Evolutionary conservation across 2,329 filamentous ascomycete species (phyloP).

Genomic region (Paraconiothyrium sp.): DNA sequence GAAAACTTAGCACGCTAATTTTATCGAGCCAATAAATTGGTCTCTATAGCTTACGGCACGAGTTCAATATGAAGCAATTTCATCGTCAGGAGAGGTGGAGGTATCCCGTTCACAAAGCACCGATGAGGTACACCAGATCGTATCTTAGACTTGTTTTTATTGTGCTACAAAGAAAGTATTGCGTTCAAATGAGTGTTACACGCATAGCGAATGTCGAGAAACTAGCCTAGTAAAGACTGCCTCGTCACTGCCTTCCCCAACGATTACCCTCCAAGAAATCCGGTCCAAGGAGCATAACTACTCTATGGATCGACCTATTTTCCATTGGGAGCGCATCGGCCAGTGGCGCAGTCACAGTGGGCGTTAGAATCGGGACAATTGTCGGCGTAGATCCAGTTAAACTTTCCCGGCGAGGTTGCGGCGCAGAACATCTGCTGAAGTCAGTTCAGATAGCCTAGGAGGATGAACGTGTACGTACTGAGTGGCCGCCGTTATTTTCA

Average conservation of each 20-base stretch:
- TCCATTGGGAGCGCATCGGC: constrained; percentile 8
- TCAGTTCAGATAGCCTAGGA: neutral
- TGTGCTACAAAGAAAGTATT: neutral
- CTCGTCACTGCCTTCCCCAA: neutral
- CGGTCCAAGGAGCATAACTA: neutral
- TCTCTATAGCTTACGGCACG: too few species aligned
- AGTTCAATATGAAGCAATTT: too few species aligned
- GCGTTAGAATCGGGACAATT: constrained; percentile 16
- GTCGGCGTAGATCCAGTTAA: constrained; percentile 18
- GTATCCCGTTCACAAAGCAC: too few species aligned
- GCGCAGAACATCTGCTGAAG: constrained; percentile 14
- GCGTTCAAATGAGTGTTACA: neutral
- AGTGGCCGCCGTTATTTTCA: constrained; percentile 18
- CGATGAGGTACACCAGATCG: too few species aligned
- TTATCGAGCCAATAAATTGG: too few species aligned
- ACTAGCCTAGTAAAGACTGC: neutral
- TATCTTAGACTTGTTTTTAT: neutral
- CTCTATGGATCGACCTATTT: neutral
- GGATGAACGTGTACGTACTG: neutral
- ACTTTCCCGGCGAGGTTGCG: constrained; percentile 14
- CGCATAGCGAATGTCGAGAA: neutral
- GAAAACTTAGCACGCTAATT: too few species aligned
- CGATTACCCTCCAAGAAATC: neutral
- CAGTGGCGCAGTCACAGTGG: constrained; percentile 17
- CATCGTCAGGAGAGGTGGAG: too few species aligned